These are phyloP conservation scores for Saccharomycopsis sp. DNA, from an alignment of 805 yeast species.

Conservation along the genomic window DNA sequence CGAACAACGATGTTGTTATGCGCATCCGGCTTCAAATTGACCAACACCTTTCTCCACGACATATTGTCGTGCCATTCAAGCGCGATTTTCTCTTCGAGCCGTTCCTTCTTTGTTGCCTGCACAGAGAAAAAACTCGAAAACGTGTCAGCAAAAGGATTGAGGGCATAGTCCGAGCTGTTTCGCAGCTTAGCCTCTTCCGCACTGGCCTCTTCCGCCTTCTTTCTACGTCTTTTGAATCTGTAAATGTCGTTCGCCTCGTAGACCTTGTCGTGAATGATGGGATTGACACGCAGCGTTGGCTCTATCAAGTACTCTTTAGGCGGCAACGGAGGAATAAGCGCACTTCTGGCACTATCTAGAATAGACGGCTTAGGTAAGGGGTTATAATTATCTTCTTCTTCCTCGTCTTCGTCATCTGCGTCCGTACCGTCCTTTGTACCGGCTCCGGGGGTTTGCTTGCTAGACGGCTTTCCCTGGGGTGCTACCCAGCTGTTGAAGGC, in stretches of 20 bases:
- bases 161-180: constrained; percentile 2
- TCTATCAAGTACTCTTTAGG: constrained; percentile 52
- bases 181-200: background rate
- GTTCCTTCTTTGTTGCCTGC: constrained; percentile 24
- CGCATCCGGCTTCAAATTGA: constrained; percentile 64
- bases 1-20: constrained; percentile 71
- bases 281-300: constrained; percentile 50
- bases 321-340: constrained; percentile 67
- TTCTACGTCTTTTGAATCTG: constrained; percentile 15
- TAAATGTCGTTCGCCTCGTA: constrained; percentile 50
- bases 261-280: constrained; percentile 62
- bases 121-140: constrained; percentile 27
- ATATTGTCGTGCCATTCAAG: constrained; percentile 61
- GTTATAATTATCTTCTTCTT: constrained; percentile 21
- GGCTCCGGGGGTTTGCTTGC: constrained; percentile 12
- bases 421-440: constrained; percentile 16
- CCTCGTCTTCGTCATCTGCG: constrained; percentile 17
- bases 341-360: constrained; percentile 60
- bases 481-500: constrained; percentile 40
- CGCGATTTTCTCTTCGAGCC: constrained; percentile 61
- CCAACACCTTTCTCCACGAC: constrained; percentile 67
- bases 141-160: constrained; percentile 16
- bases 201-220: background rate
- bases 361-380: constrained; percentile 59
- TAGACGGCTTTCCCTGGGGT: constrained; percentile 21